Evolutionary conservation across 345 rosid genomes (phyloP).

Genomic region (Eucalyptus brandiana): DNA sequence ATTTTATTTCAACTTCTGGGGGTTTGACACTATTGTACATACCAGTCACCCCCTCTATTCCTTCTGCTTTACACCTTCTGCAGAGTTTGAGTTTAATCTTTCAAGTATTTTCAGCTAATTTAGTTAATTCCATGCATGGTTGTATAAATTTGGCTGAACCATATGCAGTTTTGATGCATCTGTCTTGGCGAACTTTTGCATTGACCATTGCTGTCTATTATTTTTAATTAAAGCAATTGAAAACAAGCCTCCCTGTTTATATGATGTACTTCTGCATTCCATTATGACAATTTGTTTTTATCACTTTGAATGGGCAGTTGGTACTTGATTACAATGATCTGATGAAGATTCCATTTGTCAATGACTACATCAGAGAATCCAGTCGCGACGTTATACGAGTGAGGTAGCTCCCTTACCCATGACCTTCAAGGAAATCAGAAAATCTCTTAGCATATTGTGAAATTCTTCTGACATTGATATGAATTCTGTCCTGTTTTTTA

Average conservation of each 20-base stretch:
- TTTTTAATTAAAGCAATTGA: neutral
- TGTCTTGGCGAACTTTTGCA: neutral
- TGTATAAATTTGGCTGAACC: neutral
- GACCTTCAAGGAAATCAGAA: neutral
- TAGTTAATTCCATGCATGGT: neutral
- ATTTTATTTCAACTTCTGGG: neutral
- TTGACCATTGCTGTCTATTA: neutral
- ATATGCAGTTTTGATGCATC: neutral
- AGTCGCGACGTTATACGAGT: neutral
- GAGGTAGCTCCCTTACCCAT: conserved; percentile 25
- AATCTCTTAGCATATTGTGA: neutral
- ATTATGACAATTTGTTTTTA: neutral
- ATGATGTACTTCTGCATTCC: neutral
- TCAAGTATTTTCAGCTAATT: neutral
- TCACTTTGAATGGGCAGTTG: conserved; percentile 30
- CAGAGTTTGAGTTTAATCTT: neutral
- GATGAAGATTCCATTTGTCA: conserved; percentile 51
- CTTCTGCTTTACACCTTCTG: neutral
- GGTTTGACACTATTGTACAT: neutral
- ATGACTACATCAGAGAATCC: conserved; percentile 12
- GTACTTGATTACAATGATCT: conserved; percentile 64
- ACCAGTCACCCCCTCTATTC: neutral
- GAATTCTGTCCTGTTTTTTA: neutral
- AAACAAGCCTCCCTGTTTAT: neutral
- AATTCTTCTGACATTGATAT: neutral